A percentile compares a stretch with the other conserved stretches of the same genome.
These are phyloP conservation scores for Sporothrix humicola DNA, from an alignment of 2,329 filamentous ascomycete genomes.

Conservation along the genomic window DNA sequence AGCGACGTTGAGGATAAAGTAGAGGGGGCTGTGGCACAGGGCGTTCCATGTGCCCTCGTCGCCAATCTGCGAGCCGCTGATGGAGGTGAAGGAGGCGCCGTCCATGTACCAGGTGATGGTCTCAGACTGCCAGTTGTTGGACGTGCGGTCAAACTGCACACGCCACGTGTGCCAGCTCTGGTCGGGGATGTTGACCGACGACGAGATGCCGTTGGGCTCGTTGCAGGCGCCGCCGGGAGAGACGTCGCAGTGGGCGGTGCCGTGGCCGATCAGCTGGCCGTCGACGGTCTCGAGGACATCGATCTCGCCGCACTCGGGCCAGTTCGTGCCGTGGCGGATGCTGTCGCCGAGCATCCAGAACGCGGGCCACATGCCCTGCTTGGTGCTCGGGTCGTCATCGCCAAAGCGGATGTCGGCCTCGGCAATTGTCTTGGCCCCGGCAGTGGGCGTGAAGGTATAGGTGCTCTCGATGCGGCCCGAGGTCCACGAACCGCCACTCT, in stretches of 20 bases:
- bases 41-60: constrained; percentile 54
- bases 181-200: constrained; percentile 49
- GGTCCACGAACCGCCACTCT: constrained; percentile 52
- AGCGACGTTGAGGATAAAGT: constrained; percentile 56
- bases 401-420: constrained; percentile 55
- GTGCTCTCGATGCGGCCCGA: constrained; percentile 59
- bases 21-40: constrained; percentile 51
- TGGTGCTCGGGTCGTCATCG: constrained; percentile 45
- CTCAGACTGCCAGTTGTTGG: constrained; percentile 53
- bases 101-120: constrained; percentile 57
- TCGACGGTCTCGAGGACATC: constrained; percentile 61
- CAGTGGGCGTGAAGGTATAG: constrained; percentile 51
- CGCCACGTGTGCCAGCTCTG: constrained; percentile 57
- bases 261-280: constrained; percentile 51
- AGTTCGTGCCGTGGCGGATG: constrained; percentile 51
- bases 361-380: constrained; percentile 61
- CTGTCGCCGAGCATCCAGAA: constrained; percentile 60
- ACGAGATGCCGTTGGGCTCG: constrained; percentile 53
- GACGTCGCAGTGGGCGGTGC: constrained; percentile 56
- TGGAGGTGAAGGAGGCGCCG: constrained; percentile 50
- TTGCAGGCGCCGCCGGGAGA: constrained; percentile 55
- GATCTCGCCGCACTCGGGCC: constrained; percentile 59
- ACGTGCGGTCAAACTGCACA: constrained; percentile 54
- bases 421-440: constrained; percentile 52
- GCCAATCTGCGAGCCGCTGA: constrained; percentile 51